Base-by-base conservation (phyloP, 148 eudicot species). In the Silene uniflora region DNA sequence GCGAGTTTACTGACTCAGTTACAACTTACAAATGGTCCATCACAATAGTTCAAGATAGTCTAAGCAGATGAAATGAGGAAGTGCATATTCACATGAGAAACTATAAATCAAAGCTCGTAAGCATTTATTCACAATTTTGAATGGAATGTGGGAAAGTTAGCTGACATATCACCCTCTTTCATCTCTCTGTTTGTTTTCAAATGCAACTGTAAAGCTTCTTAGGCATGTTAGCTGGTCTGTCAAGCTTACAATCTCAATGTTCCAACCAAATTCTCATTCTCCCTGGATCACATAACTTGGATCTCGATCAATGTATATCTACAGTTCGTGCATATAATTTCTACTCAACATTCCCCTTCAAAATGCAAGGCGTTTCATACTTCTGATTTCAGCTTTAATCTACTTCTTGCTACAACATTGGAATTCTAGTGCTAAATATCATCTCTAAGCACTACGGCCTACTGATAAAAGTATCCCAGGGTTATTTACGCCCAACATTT, bases 141-240 rank as follows among this genome's bases (percentile, higher is more conserved):
- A 6, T 18, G 8, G 49, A 16, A 12, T 14, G 19, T 5, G n/a
- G 11, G 47, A 29, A 16, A 63, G 27, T 3, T 63, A 24, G 23
- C 14, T 63, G 35, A 63, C 67, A 27, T 25, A 67, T 65, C 46
- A 16, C 69, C 42, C 46, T 65, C 69, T 63, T 6, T 63, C 67
- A 65, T 65, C 25, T 39, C 52, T 54, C 10, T 42, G 19, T 67
- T 17, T 67, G 42, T 18, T 67, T 66, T 32, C 39, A 42, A 27
- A 10, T 2, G 24, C 54, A 67, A 19, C 14, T 42, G 14, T 35
- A 67, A 4, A 19, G 24, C 54, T 19, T 67, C 23, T 67, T n/a
- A 67, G 19, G 56, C 55, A 68, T 68, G 54, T 42, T 42, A 4
- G 17, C 42, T 13, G 16, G 17, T 42, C 44, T 8, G 27, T 61